Evolutionary conservation across 192 early-diverging fungal genomes (phyloP), one percentile per base, ranked within the genome.

Genomic region (Linnemannia hyalina): DNA sequence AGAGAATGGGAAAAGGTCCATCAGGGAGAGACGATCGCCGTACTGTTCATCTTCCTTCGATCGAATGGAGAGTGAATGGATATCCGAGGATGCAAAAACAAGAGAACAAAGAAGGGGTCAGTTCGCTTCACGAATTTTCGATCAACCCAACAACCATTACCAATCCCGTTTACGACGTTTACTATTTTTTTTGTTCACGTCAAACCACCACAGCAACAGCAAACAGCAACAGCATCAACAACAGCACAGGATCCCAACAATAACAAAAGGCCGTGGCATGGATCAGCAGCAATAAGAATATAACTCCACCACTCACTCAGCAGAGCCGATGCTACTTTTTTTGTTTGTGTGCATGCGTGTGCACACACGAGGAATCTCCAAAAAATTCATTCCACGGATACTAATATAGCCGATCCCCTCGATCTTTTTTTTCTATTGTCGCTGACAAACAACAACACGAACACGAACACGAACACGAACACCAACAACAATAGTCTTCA

Each of bases 401-500:
- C 16, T 82, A 44, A 60, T 42, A 63, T 76, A 55, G 76, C 52
- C 54, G 40, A 47, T 57, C 63, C n/a, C 54, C 9, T 75, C 20
- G 26, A 41, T 47, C 23, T 60, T 74, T 40, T 76, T 70, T 70
- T 72, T 49, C 32, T 46, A 36, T 70, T 68, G 42, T 69, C 65
- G 63, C 63, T 78, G 68, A 69, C 57, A 69, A 60, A 38, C 68
- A 36, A 35, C 60, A 68, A 20, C 38, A n/a, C 22, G 29, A 41
- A 32, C 46, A 35, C n/a, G n/a, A n/a, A n/a, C n/a, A n/a, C 74
- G 49, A 52, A 52, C 49, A 52, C 18, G 20, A 52, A 52, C 49
- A 22, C 18, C 18, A 52, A 52, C n/a, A 23, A 57, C 20, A 63
- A 68, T 75, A 90, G 91, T 99, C 26, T 95, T 96, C 71, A 91